A percentile compares a stretch with the other conserved stretches of the same genome.
Conservation (phyloP, 164 flowering plant genomes). For the Stephania cephalantha region DNA sequence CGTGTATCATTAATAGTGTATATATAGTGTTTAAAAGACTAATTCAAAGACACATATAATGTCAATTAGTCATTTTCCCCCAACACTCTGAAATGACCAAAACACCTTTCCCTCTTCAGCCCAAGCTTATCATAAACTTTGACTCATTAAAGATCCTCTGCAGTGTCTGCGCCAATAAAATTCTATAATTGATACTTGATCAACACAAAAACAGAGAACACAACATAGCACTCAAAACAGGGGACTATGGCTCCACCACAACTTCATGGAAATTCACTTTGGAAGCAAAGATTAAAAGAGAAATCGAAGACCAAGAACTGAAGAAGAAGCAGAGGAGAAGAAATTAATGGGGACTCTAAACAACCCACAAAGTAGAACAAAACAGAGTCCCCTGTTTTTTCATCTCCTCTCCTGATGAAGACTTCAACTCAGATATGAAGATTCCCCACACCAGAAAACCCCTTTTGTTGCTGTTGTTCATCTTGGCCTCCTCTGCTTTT, state of each 20-base stretch:
- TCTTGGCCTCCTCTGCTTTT: neutral
- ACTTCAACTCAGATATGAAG: too few relatives aligned
- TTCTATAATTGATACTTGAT: neutral
- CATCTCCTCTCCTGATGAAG: neutral
- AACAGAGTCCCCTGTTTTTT: neutral
- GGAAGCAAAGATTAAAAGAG: neutral
- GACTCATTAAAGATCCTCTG: neutral
- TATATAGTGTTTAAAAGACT: neutral
- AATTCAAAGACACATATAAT: neutral
- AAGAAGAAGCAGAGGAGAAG: neutral
- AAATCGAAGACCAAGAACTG: neutral
- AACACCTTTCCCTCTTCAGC: neutral
- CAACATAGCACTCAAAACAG: neutral
- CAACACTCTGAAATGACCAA: neutral
- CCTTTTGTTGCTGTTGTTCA: neutral
- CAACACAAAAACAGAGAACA: neutral
- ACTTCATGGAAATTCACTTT: neutral
- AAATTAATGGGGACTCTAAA: neutral
- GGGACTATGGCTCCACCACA: neutral
- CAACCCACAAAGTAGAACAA: neutral
- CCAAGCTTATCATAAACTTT: neutral
- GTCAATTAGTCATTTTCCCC: neutral
- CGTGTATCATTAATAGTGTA: too few relatives aligned
- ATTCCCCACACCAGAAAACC: neutral
- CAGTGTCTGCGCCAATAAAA: neutral